Base-by-base conservation (phyloP, 345 rosid species). In the Euphorbia lathyris region DNA sequence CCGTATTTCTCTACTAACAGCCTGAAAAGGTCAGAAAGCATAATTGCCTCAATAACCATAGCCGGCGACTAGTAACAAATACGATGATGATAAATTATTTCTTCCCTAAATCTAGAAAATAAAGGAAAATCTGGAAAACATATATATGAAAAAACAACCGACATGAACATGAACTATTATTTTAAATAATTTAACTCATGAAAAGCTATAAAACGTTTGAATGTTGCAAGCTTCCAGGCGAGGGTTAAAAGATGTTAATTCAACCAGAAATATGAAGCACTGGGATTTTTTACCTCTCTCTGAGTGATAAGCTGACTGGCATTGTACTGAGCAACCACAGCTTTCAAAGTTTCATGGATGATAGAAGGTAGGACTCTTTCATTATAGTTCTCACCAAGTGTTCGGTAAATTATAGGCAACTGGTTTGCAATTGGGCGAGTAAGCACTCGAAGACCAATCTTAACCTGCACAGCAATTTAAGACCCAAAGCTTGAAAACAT, bases 281-380 rank as follows among this genome's bases (percentile, higher is more conserved):
- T 3, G 22, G 9, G 23, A 34, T 34, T 30, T 53, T 69, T 13
- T 57, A 89, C 98, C 87, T 95, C 99, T 83, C 97, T 85, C 79
- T 92, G 97, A 7, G 98, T 94, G 63, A 94, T 88, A 60, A 92
- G 96, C 82, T 94, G 97, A 77, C 97, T 94, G 63, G 96, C 98
- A 75, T 94, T 94, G 76, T 90, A 94, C 77, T 90, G 97, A 42
- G 97, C 98, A 56, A 94, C 96, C 58, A 94, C 98, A 48, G 97
- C 89, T 80, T 94, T 94, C 48, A 92, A 72, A 17, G 97, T 92
- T 78, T 94, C 98, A 67, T 94, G 87, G 72, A 92, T 86, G 74
- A 94, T 90, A n/a, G 97, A 90, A 36, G 97, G 97, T 64, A 94
- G 82, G 64, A 91, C 96, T 79, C 96, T 86, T 71, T 92, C 97